Conservation (phyloP, 495 filamentous ascomycete genomes). For the Xylaria scruposa region DNA sequence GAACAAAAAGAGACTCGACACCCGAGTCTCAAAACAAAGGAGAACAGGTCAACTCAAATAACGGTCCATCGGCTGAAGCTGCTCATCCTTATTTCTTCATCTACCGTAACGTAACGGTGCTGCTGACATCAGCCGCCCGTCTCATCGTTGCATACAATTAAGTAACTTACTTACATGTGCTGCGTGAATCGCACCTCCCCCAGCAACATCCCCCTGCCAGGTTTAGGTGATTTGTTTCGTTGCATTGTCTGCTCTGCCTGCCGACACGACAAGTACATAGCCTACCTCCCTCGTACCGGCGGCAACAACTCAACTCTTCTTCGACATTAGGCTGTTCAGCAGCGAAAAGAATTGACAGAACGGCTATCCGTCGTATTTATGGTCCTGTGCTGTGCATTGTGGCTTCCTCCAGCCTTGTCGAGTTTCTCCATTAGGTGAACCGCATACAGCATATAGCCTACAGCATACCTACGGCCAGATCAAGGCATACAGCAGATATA, state of each 20-base stretch:
- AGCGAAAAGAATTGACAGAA: neutral
- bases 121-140: constrained; percentile 21
- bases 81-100: neutral
- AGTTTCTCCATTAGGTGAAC: neutral
- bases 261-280: neutral
- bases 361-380: neutral
- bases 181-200: neutral
- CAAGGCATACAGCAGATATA: neutral
- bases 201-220: neutral
- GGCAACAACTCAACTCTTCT: neutral
- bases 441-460: neutral
- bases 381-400: neutral
- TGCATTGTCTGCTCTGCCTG: constrained; percentile 10
- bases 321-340: neutral
- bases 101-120: constrained; percentile 5
- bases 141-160: neutral
- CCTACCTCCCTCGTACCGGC: neutral
- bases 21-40: neutral
- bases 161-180: too few species aligned
- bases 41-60: neutral
- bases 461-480: neutral
- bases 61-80: neutral
- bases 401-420: neutral
- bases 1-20: constrained; percentile 4
- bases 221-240: constrained; percentile 7